Base-by-base conservation (phyloP, 345 rosid genomes). In the Eucalyptus tenuipes region DNA sequence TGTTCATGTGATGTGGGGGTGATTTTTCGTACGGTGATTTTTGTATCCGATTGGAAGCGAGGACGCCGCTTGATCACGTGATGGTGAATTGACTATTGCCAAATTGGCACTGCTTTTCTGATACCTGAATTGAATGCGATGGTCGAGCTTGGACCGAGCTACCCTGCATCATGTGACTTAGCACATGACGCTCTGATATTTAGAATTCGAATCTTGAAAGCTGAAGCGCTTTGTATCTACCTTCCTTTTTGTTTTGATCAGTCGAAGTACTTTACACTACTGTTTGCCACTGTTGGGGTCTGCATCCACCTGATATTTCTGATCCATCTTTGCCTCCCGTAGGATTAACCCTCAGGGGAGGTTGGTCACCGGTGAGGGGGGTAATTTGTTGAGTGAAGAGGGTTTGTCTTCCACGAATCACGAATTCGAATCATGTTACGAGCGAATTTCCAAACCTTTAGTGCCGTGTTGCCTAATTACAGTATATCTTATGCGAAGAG, bases 401-500 rank as follows among this genome's bases (percentile, higher is more conserved):
- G 25, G 42, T 33, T 68, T 5, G 81, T 71, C 24, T 71, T 33
- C 7, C 81, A 33, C 13, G 2, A 22, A 12, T 71, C 81, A 18
- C 4, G 8, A 33, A 7, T 18, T 33, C 0, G 8, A 37, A 18
- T 71, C 7, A 71, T 10, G 45, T 18, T 10, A 3, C 2, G 2
- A 33, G 13, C 13, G 3, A 33, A 71, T 1, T 42, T 71, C 4
- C 4, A 0, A 71, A 71, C 2, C 10, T 0, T 18, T 33, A 71
- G 81, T 37, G 4, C 2, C 1, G 7, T 40, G 24, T 17, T 68
- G 4, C 4, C 44, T 71, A 33, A 37, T 20, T 18, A 10, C 0
- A 5, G 8, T 13, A 6, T 10, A 20, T 37, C 4, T 75, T 7
- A 10, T 37, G 15, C 7, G 2, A 75, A 11, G 8, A 37, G 27